Percentiles rank a stretch among this genome's conserved stretches.
phyloP scores from a whole-genome alignment of 2,329 filamentous ascomycete genomes.

The Fragosphaeria purpurea region DNA sequence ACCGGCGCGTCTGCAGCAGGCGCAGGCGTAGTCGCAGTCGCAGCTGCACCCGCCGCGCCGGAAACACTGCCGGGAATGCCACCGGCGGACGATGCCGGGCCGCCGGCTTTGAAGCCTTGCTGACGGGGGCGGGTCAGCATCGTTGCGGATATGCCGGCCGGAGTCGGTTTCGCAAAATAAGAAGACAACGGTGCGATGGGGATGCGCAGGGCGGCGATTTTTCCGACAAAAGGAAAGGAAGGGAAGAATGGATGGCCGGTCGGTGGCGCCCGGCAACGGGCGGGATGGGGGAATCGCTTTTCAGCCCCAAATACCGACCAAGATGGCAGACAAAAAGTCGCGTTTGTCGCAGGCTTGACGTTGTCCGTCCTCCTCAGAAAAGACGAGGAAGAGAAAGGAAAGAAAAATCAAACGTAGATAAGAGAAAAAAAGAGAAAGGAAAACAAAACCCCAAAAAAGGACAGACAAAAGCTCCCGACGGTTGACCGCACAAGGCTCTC shows the following conservation, averaged over 20 bases:
- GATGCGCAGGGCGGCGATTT: too few species aligned
- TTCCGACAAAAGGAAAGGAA: too few species aligned
- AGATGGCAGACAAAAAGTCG: too few species aligned
- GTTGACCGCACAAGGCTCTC: too few species aligned
- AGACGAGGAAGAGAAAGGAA: too few species aligned
- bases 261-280: too few species aligned
- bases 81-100: not conserved
- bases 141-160: not conserved
- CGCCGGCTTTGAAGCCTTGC: constrained; percentile 2
- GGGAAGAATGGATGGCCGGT: too few species aligned
- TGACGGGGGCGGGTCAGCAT: constrained; percentile 6
- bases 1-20: not conserved
- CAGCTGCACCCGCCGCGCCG: not conserved
- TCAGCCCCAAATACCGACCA: too few species aligned
- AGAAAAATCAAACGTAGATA: not conserved
- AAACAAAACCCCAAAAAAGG: not conserved
- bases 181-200: too few species aligned
- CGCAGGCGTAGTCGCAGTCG: not conserved
- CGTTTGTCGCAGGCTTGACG: not conserved
- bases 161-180: too few species aligned
- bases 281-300: too few species aligned
- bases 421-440: not conserved
- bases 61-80: not conserved
- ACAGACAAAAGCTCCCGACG: too few species aligned
- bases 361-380: not conserved